Evolutionary conservation across 2,329 filamentous ascomycete genomes (phyloP), one percentile per base, ranked within the genome.

Genomic region (Cercospora citrullina): DNA sequence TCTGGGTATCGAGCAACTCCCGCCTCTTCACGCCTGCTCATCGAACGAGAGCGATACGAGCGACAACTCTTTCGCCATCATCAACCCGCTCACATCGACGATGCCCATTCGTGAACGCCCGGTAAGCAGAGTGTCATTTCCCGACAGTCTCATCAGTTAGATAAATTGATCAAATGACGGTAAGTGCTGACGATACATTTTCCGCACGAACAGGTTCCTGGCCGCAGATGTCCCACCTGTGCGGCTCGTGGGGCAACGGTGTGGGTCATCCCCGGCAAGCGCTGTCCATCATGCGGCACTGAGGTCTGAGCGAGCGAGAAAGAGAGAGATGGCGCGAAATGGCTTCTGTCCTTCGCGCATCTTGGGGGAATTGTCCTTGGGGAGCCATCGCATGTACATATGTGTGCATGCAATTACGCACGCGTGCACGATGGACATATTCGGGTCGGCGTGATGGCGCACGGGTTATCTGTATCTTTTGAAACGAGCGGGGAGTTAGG

Each of bases 231-330:
- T 67, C 76, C 74, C 10, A 68, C 55, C n/a, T 79, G 77, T 65
- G 68, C 74, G 23, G 33, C 66, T 14, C 72, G 72, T 61, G 77
- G 77, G 26, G 65, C 73, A 63, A 76, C 76, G 3, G 68, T 76
- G 36, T 79, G 75, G 76, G 78, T 79, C 59, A 77, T 79, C 60
- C 73, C 75, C 14, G 77, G 77, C 61, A 79, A 79, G 72, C 69
- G 71, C 55, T 79, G 78, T 65, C 74, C 77, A 30, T 70, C 75
- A 39, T 79, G 78, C 66, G 72, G 74, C n/a, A 74, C 72, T 26
- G 75, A 77, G 62, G 76, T 79, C 61, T 61, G 33, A 45, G 2
- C 36, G 36, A 42, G 2, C 36, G 3, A n/a, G 3, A n/a, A 42
- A 42, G 36, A n/a, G 36, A n/a, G 36, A 42, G 36, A 42, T 42